Conservation (phyloP, 495 filamentous ascomycete genomes). For the Bryoglossum gracile region DNA sequence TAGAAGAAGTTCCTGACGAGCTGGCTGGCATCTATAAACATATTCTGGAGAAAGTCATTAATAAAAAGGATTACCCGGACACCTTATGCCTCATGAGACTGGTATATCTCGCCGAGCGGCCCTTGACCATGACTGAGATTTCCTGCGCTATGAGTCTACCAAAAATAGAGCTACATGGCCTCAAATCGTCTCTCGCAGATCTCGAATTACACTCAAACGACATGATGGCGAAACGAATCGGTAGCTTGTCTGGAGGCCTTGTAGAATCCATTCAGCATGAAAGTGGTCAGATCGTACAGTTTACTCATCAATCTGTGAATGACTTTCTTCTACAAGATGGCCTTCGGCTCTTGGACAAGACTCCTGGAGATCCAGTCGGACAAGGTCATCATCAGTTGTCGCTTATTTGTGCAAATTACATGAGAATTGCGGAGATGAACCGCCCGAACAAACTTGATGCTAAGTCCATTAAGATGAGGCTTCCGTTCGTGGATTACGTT, state of each 20-base stretch:
- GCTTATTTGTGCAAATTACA: constrained; percentile 14
- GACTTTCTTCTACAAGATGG: constrained; percentile 26
- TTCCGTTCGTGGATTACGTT: constrained; percentile 11
- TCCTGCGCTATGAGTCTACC: constrained; percentile 26
- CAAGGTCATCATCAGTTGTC: constrained; percentile 13
- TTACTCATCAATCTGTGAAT: constrained; percentile 35
- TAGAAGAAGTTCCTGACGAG: constrained; percentile 16
- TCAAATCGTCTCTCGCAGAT: background rate
- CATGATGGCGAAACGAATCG: constrained; percentile 24
- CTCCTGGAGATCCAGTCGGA: constrained; percentile 6
- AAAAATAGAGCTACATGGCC: constrained; percentile 2
- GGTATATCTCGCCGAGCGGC: constrained; percentile 27
- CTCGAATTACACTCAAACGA: constrained; percentile 10
- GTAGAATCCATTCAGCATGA: constrained; percentile 12
- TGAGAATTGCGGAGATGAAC: constrained; percentile 2
- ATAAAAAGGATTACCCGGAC: background rate
- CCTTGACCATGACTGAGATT: constrained; percentile 26
- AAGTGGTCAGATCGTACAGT: constrained; percentile 22
- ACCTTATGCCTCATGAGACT: constrained; percentile 26
- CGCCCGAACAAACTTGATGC: constrained; percentile 1
- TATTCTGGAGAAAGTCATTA: constrained; percentile 13
- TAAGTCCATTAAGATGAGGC: background rate
- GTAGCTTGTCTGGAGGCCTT: constrained; percentile 27
- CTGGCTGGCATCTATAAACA: constrained; percentile 20
- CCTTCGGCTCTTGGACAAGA: constrained; percentile 7